Conservation (phyloP, 768 basidiomycete genomes). For the Leccinum sublutescens region DNA sequence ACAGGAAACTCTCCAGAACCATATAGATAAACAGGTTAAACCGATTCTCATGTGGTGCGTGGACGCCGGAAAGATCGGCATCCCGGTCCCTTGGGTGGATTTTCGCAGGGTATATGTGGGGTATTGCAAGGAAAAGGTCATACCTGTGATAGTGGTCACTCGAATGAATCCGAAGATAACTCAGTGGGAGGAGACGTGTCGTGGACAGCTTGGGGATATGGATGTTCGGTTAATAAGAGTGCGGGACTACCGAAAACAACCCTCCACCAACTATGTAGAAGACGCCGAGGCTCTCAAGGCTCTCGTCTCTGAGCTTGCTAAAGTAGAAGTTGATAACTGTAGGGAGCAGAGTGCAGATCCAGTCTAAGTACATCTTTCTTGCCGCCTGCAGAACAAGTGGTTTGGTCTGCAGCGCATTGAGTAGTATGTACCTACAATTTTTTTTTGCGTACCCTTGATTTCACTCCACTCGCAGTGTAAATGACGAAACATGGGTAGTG, state of each 20-base stretch:
- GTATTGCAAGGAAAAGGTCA: slow-evolving; percentile 20
- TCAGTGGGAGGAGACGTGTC: slow-evolving; percentile 16
- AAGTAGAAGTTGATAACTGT: neutral
- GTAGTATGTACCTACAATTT: neutral
- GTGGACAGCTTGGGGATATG: slow-evolving; percentile 12
- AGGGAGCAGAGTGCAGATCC: slow-evolving; percentile 1
- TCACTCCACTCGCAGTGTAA: neutral
- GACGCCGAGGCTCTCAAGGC: slow-evolving; percentile 16
- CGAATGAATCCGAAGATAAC: slow-evolving; percentile 1
- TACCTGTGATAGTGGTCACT: slow-evolving; percentile 23
- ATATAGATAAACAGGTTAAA: slow-evolving; percentile 2
- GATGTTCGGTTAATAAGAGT: slow-evolving; percentile 10
- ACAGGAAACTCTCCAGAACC: slow-evolving; percentile 9
- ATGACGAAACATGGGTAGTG: neutral
- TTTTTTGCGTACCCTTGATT: neutral
- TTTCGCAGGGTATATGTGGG: slow-evolving; percentile 26
- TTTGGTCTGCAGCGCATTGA: neutral
- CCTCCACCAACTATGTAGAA: slow-evolving; percentile 13
- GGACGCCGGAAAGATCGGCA: slow-evolving; percentile 19
- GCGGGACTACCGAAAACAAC: slow-evolving; percentile 6
- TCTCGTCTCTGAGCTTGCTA: slow-evolving; percentile 9
- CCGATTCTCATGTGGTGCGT: slow-evolving; percentile 29
- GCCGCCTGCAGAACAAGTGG: neutral
- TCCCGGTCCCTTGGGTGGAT: slow-evolving; percentile 15
- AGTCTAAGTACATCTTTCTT: neutral